A percentile compares a stretch with the other conserved stretches of the same genome.
Evolutionary conservation across 257 asterid species (phyloP).

Genomic region (Rehmannia glutinosa): DNA sequence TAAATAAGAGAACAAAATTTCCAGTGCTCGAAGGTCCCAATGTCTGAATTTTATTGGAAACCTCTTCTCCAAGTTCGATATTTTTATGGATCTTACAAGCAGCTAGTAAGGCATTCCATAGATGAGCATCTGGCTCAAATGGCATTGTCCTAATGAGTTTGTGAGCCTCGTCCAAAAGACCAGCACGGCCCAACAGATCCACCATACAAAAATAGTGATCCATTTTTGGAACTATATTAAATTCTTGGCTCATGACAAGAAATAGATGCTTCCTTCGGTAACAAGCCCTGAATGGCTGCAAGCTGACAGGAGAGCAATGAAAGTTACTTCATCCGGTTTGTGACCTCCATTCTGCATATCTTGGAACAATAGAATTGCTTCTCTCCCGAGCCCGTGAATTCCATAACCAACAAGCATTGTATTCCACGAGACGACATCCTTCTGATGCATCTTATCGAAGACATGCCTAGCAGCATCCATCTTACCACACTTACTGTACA

Average conservation of each 20-base stretch:
- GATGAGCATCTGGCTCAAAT: conserved; percentile 53
- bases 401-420: conserved; percentile 78
- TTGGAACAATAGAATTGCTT: conserved; percentile 54
- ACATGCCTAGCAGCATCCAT: conserved; percentile 47
- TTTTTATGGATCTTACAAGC: conserved; percentile 67
- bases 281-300: conserved; percentile 95
- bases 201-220: conserved; percentile 82
- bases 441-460: conserved; percentile 46
- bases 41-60: conserved; percentile 44
- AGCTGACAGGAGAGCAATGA: conserved; percentile 64
- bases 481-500: conserved; percentile 82
- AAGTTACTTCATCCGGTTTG: conserved; percentile 69
- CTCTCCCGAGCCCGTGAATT: conserved; percentile 72
- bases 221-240: conserved; percentile 42
- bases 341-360: conserved; percentile 44
- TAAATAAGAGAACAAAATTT: conserved; percentile 63
- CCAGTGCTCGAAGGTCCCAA: conserved; percentile 65
- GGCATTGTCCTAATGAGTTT: conserved; percentile 55
- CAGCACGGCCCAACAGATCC: conserved; percentile 75
- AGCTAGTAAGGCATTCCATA: conserved; percentile 72
- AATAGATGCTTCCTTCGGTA: conserved; percentile 60
- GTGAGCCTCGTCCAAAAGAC: conserved; percentile 55
- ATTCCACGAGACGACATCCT: conserved; percentile 86
- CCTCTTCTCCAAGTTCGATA: conserved; percentile 58
- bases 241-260: conserved; percentile 49